Conservation (phyloP, 1,284 basidiomycete species). For the Cryptococcus neoformans region DNA sequence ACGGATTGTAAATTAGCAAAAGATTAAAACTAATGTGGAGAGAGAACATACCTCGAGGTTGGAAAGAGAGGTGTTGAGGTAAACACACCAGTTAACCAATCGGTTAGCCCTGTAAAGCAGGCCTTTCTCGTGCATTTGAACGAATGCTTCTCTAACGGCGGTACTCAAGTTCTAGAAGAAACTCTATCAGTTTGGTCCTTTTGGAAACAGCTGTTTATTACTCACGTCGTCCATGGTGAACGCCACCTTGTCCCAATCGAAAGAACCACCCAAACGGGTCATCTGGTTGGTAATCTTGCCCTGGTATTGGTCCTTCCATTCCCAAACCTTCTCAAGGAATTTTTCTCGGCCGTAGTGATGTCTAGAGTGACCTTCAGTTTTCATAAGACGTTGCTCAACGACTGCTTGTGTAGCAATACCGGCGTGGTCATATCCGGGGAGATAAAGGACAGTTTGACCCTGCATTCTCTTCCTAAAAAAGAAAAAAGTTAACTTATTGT, state of each 20-base stretch:
- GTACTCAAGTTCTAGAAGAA: slow-evolving; percentile 63
- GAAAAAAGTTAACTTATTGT: not conserved
- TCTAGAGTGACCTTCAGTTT: slow-evolving; percentile 75
- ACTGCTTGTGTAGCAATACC: slow-evolving; percentile 99
- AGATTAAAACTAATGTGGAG: too few relatives aligned
- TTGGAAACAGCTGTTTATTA: too few relatives aligned
- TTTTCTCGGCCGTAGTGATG: slow-evolving; percentile 93
- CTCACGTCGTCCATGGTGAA: slow-evolving; percentile 93
- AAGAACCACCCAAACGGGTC: slow-evolving; percentile 84
- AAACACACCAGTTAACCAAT: slow-evolving; percentile 98
- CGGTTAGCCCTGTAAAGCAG: slow-evolving; percentile 95
- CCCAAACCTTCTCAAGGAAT: slow-evolving; percentile 89
- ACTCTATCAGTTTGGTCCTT: too few relatives aligned
- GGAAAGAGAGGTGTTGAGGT: slow-evolving; percentile 92
- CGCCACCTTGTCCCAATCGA: slow-evolving; percentile 89
- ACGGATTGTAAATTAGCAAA: not conserved
- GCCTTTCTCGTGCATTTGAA: slow-evolving; percentile 86
- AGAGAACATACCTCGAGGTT: slow-evolving; percentile 72
- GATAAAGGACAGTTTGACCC: slow-evolving; percentile 85
- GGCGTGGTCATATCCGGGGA: slow-evolving; percentile 97
- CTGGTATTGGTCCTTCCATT: slow-evolving; percentile 99
- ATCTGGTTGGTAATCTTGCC: slow-evolving; percentile 86
- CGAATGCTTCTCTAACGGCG: slow-evolving; percentile 92
- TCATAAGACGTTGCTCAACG: slow-evolving; percentile 89
- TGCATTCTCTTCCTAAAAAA: slow-evolving; percentile 84